Conservation (phyloP, 441 rosid species). For the Erysimum cheiri region DNA sequence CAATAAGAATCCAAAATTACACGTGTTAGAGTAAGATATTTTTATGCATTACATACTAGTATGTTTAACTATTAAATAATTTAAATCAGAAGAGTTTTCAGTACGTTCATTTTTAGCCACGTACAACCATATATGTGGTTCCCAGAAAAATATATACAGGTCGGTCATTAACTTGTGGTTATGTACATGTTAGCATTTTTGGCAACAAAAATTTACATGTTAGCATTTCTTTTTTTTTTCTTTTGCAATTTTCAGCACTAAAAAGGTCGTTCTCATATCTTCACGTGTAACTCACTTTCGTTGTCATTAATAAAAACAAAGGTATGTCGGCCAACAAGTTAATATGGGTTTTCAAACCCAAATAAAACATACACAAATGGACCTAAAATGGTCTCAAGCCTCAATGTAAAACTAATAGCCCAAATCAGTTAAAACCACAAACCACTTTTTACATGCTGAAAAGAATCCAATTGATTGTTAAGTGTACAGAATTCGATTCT, state of each 20-base stretch:
- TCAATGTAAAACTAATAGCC: background rate
- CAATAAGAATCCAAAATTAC: conserved; percentile 24
- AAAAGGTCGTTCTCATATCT: conserved; percentile 12
- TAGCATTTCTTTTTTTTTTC: background rate
- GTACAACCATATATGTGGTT: conserved; percentile 11
- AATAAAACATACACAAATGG: background rate
- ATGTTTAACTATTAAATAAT: background rate
- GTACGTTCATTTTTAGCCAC: background rate
- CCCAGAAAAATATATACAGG: background rate
- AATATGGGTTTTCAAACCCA: conserved; percentile 12
- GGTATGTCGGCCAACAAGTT: conserved; percentile 38
- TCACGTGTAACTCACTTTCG: conserved; percentile 5
- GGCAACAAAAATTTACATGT: conserved; percentile 14
- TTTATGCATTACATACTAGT: background rate
- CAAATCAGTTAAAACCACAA: background rate
- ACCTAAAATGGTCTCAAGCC: background rate
- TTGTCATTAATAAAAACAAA: conserved; percentile 27
- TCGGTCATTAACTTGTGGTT: conserved; percentile 37
- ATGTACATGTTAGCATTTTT: conserved; percentile 16
- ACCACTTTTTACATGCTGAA: no score
- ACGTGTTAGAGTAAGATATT: conserved; percentile 23
- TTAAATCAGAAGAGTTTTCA: background rate
- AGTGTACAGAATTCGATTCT: no score
- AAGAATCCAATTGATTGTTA: no score
- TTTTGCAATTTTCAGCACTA: conserved; percentile 16